Percentiles rank a stretch among this genome's conserved stretches.
Conservation (phyloP, 1,139 yeast genomes). For the Geotrichum cucujoidarum region DNA sequence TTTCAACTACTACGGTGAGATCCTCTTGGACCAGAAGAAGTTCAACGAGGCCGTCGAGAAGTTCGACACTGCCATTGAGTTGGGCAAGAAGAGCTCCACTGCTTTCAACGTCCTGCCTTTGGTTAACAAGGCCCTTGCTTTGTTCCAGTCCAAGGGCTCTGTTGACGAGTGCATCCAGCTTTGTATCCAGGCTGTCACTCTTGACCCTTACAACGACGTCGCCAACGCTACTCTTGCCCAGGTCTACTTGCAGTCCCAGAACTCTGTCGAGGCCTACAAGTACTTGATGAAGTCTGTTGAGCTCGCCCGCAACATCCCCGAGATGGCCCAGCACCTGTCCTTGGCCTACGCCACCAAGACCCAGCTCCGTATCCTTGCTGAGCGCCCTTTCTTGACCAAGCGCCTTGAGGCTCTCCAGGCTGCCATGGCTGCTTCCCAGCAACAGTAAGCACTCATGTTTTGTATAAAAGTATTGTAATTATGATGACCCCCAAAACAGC, state of each 20-base stretch:
- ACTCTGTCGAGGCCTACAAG: constrained; percentile 73
- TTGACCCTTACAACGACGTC: constrained; percentile 84
- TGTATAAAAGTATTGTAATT: constrained; percentile 2
- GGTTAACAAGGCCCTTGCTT: constrained; percentile 75
- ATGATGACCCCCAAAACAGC: not conserved
- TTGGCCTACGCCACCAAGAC: constrained; percentile 71
- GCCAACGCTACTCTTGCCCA: constrained; percentile 91
- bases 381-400: constrained; percentile 35
- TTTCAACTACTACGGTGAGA: constrained; percentile 94
- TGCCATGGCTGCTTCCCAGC: constrained; percentile 3
- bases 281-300: constrained; percentile 78
- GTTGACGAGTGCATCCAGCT: constrained; percentile 55
- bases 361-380: constrained; percentile 30
- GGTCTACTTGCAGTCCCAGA: constrained; percentile 75
- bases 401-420: constrained; percentile 27
- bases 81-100: constrained; percentile 41
- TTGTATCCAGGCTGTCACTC: constrained; percentile 67
- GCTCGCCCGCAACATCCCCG: constrained; percentile 78
- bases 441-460: constrained; percentile 1
- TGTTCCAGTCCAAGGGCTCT: constrained; percentile 34
- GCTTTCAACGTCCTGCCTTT: constrained; percentile 87
- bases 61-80: constrained; percentile 79
- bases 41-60: constrained; percentile 69
- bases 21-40: constrained; percentile 77
- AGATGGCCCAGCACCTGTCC: constrained; percentile 85